These are phyloP conservation scores for Grigorovia humatica DNA, from an alignment of 805 yeast species.

Conservation along the genomic window DNA sequence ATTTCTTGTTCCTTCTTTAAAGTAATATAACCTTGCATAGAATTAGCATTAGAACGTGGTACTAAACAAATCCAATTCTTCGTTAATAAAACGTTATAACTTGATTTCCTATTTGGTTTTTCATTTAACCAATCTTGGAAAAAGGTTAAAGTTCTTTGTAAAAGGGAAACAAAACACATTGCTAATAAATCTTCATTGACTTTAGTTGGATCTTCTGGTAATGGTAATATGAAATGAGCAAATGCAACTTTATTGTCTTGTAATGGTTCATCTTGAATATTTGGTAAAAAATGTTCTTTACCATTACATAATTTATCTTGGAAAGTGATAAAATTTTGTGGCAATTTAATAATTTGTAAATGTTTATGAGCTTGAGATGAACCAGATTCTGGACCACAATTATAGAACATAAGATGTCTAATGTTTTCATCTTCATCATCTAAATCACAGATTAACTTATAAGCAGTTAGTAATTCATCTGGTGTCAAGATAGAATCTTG, in stretches of 20 bases:
- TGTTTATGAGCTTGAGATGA: slow-evolving; percentile 95
- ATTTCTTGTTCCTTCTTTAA: slow-evolving; percentile 7
- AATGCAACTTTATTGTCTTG: slow-evolving; percentile 54
- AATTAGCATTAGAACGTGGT: slow-evolving; percentile 61
- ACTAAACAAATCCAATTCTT: slow-evolving; percentile 74
- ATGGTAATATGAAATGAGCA: slow-evolving; percentile 72
- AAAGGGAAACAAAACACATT: slow-evolving; percentile 57
- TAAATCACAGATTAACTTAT: slow-evolving; percentile 42
- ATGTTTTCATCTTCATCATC: slow-evolving; percentile 29
- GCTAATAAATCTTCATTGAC: slow-evolving; percentile 51
- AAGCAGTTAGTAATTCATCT: slow-evolving; percentile 53
- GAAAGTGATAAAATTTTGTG: slow-evolving; percentile 46
- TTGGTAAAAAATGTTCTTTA: slow-evolving; percentile 45
- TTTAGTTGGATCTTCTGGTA: slow-evolving; percentile 37
- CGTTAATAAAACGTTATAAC: slow-evolving; percentile 77
- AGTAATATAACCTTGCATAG: slow-evolving; percentile 13
- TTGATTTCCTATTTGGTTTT: slow-evolving; percentile 31
- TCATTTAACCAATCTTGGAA: slow-evolving; percentile 40
- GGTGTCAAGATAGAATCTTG: slow-evolving; percentile 68
- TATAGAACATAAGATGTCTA: slow-evolving; percentile 73
- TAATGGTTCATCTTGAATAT: slow-evolving; percentile 45
- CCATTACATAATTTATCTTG: slow-evolving; percentile 40
- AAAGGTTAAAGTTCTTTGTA: slow-evolving; percentile 62
- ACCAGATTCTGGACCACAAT: slow-evolving; percentile 81
- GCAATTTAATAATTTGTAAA: slow-evolving; percentile 71